Conservation (phyloP, 73 alveolate species). For the Diophrys sp. region DNA sequence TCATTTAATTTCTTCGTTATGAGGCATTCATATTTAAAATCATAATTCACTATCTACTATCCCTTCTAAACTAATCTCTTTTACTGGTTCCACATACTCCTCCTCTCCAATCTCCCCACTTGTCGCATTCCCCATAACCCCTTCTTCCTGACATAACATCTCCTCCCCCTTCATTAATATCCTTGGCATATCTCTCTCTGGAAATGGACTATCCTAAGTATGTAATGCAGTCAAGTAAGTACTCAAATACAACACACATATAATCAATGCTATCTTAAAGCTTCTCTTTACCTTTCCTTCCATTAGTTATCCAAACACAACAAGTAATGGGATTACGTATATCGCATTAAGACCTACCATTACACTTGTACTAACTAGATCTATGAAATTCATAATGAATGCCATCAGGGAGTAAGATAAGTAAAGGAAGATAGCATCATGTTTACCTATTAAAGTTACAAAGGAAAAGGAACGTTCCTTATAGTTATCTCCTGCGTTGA, state of each 20-base stretch:
- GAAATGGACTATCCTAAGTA: conserved; percentile 19
- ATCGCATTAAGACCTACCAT: conserved; percentile 17
- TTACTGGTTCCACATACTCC: too few species aligned
- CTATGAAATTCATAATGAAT: conserved; percentile 21
- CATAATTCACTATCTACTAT: too few species aligned
- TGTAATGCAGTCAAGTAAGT: conserved; percentile 12
- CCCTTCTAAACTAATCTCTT: too few species aligned
- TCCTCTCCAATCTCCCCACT: too few species aligned
- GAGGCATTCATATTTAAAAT: too few species aligned
- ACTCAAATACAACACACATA: not conserved
- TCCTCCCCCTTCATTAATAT: too few species aligned
- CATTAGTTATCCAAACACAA: conserved; percentile 39
- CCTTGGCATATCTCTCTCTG: conserved; percentile 26
- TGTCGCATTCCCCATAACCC: too few species aligned
- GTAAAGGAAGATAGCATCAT: conserved; percentile 46
- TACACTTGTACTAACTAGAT: conserved; percentile 10
- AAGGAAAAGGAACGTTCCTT: conserved; percentile 8
- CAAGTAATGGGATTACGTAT: conserved; percentile 19
- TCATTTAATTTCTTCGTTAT: too few species aligned
- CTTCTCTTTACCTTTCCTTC: conserved; percentile 16
- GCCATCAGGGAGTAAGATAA: conserved; percentile 24
- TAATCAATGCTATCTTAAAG: conserved; percentile 6
- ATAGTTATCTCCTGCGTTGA: conserved; percentile 23
- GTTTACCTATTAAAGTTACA: conserved; percentile 36
- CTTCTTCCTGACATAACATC: too few species aligned